phyloP scores from a whole-genome alignment of 306 rosid genomes.

The Vigna trinervia region DNA sequence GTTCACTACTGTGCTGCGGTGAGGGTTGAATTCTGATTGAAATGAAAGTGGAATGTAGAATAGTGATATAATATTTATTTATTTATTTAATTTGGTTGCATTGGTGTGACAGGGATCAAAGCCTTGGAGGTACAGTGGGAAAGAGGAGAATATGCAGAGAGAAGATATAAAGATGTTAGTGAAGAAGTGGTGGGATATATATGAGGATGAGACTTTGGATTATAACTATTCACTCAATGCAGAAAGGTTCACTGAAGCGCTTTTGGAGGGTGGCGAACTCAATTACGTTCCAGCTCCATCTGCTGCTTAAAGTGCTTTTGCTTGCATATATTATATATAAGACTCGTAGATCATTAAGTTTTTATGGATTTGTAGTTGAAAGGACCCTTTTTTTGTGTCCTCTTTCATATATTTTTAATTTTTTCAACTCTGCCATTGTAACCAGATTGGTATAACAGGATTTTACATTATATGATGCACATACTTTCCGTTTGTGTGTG shows the following conservation, averaged over 20 bases:
- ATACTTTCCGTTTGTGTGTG: too few relatives aligned
- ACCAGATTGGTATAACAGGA: too few relatives aligned
- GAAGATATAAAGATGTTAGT: constrained; percentile 84
- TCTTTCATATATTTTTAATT: too few relatives aligned
- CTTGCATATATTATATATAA: background rate
- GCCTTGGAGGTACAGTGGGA: constrained; percentile 89
- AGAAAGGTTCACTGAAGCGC: constrained; percentile 38
- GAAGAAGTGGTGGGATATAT: constrained; percentile 82
- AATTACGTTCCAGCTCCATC: constrained; percentile 53
- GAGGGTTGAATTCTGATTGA: constrained; percentile 37
- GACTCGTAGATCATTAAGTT: constrained; percentile 9
- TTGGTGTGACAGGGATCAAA: constrained; percentile 69
- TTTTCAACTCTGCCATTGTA: too few relatives aligned
- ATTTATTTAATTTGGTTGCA: background rate
- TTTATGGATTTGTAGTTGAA: background rate
- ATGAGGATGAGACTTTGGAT: constrained; percentile 75
- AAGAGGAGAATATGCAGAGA: constrained; percentile 79
- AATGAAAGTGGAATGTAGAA: background rate
- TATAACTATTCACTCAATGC: constrained; percentile 38
- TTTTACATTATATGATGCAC: too few relatives aligned
- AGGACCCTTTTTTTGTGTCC: too few relatives aligned
- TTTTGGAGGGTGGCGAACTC: constrained; percentile 46
- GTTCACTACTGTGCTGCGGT: constrained; percentile 87
- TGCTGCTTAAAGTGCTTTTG: constrained; percentile 51
- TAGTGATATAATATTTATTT: background rate